phyloP scores from a whole-genome alignment of 306 rosid genomes.

The Alnus rubra region DNA sequence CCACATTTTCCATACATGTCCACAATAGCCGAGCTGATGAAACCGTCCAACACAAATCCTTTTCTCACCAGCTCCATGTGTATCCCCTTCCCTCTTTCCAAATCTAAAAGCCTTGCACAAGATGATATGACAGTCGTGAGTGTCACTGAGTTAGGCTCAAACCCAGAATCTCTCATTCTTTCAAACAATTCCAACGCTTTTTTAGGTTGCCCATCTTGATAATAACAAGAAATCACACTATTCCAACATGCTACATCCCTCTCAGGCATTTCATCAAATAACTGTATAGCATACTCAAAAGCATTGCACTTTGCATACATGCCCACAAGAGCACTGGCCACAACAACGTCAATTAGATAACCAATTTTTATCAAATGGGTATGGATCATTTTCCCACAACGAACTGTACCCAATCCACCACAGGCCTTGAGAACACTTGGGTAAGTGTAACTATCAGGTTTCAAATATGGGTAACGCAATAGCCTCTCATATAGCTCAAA shows the following conservation, averaged over 20 bases:
- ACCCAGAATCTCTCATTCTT: conserved; percentile 56
- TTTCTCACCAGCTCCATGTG: conserved; percentile 52
- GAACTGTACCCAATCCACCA: conserved; percentile 49
- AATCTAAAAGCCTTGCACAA: conserved; percentile 69
- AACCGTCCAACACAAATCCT: conserved; percentile 41
- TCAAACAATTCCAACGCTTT: conserved; percentile 54
- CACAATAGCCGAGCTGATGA: conserved; percentile 65
- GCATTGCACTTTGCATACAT: conserved; percentile 69
- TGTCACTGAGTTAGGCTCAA: conserved; percentile 62
- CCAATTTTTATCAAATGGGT: conserved; percentile 59
- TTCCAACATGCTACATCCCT: conserved; percentile 90
- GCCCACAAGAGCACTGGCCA: conserved; percentile 61
- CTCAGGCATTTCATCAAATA: conserved; percentile 72
- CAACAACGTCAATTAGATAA: conserved; percentile 51
- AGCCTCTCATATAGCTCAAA: conserved; percentile 52
- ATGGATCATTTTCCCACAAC: conserved; percentile 54
- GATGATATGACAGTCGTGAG: conserved; percentile 56
- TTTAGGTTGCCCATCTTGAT: conserved; percentile 57
- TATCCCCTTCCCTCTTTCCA: conserved; percentile 65
- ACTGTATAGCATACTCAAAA: conserved; percentile 42
- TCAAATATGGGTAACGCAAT: conserved; percentile 34
- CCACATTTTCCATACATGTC: conserved; percentile 92
- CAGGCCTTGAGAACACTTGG: conserved; percentile 80
- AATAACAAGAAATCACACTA: conserved; percentile 67
- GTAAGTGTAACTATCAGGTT: conserved; percentile 64